phyloP scores from a whole-genome alignment of 441 rosid species.

The Eutrema salsugineum region DNA sequence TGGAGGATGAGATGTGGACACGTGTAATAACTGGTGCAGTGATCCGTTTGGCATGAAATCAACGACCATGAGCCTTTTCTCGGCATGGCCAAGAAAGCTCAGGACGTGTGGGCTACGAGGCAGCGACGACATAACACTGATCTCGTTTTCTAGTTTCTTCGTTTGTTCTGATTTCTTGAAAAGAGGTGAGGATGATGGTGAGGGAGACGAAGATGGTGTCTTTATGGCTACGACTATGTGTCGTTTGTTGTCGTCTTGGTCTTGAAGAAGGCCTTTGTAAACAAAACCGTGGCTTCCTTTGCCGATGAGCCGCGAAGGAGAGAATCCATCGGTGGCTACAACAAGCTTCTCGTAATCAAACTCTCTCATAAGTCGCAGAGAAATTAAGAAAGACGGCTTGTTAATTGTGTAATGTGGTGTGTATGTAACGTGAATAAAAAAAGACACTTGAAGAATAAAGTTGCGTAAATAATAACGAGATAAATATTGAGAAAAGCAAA shows the following conservation, averaged over 20 bases:
- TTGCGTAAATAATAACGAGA: conserved; percentile 24
- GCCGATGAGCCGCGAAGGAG: conserved; percentile 52
- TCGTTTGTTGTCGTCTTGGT: neutral
- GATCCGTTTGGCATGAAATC: conserved; percentile 78
- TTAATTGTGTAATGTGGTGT: conserved; percentile 14
- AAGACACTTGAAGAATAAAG: neutral
- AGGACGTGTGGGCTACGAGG: conserved; percentile 37
- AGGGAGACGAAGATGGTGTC: conserved; percentile 29
- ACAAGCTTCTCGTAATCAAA: conserved; percentile 55
- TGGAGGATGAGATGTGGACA: conserved; percentile 22
- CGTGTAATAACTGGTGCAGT: conserved; percentile 50
- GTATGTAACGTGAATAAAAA: conserved; percentile 25
- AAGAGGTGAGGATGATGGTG: neutral
- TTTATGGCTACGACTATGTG: conserved; percentile 48
- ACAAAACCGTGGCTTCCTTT: conserved; percentile 81
- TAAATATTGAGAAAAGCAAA: conserved; percentile 59
- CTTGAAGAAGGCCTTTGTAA: conserved; percentile 38
- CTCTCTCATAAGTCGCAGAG: conserved; percentile 29
- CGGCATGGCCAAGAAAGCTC: conserved; percentile 41
- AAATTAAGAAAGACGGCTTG: neutral
- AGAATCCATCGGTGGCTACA: conserved; percentile 53
- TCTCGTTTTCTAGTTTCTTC: conserved; percentile 59
- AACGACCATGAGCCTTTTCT: conserved; percentile 42
- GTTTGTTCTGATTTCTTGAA: conserved; percentile 27
- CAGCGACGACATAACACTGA: conserved; percentile 46